These are phyloP conservation scores for Bjerkandera adusta DNA, from an alignment of 1,284 basidiomycete genomes.

Conservation along the genomic window DNA sequence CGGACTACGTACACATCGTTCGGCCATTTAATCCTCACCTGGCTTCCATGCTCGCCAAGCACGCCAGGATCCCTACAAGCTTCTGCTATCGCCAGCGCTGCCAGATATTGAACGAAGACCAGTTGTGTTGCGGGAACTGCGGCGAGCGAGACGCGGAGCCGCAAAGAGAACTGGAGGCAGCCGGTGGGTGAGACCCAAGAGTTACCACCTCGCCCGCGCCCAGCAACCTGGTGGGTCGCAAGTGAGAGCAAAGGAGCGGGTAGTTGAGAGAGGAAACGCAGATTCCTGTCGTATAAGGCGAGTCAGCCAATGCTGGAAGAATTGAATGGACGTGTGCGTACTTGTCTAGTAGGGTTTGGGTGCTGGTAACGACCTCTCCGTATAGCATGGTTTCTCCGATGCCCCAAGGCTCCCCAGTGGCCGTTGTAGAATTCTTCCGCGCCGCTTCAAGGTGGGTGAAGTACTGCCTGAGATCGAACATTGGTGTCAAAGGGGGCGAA, in stretches of 20 bases:
- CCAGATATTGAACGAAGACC: conserved; percentile 96
- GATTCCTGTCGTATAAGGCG: conserved; percentile 59
- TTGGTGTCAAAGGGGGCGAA: conserved; percentile 43
- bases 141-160: conserved; percentile 60
- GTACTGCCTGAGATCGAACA: conserved; percentile 54
- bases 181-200: conserved; percentile 92
- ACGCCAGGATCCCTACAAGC: conserved; percentile 61
- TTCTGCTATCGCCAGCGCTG: conserved; percentile 87
- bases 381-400: conserved; percentile 83
- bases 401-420: conserved; percentile 39
- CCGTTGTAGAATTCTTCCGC: conserved; percentile 10
- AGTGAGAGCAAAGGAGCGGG: conserved; percentile 80
- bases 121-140: conserved; percentile 64
- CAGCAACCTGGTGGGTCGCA: conserved; percentile 86
- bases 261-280: conserved; percentile 64
- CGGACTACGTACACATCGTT: conserved; percentile 90
- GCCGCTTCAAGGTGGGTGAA: conserved; percentile 35
- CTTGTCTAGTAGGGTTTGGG: conserved; percentile 95
- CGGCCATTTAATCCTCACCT: conserved; percentile 92
- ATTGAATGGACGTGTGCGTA: conserved; percentile 49
- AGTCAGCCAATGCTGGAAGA: background rate
- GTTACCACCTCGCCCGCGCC: conserved; percentile 88
- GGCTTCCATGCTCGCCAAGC: conserved; percentile 53
- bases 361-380: conserved; percentile 89
- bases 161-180: conserved; percentile 85